phyloP scores from a whole-genome alignment of 2,329 filamentous ascomycete species.

The Magnaporthiopsis rhizophila region DNA sequence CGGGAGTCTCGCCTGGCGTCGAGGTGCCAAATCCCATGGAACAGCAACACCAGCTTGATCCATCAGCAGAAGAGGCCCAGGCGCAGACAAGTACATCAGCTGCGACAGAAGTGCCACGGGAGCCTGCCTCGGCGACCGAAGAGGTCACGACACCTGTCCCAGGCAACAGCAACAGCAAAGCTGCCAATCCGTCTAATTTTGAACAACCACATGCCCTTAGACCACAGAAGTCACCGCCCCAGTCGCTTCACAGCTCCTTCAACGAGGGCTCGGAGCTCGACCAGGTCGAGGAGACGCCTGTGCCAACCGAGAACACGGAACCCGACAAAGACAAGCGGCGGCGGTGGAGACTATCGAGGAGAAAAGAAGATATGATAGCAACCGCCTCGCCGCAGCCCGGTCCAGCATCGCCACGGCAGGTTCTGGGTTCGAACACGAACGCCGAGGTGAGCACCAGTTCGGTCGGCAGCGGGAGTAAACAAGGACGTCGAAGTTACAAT shows the following conservation, averaged over 20 bases:
- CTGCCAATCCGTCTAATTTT: not conserved
- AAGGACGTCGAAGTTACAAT: slow-evolving; percentile 39
- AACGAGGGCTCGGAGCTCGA: slow-evolving; percentile 81
- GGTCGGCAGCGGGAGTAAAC: slow-evolving; percentile 52
- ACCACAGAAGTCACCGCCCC: slow-evolving; percentile 64
- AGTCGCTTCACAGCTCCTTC: slow-evolving; percentile 67
- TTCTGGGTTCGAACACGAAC: slow-evolving; percentile 52
- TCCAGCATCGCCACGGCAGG: slow-evolving; percentile 29
- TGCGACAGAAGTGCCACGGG: not conserved
- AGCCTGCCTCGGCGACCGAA: not conserved
- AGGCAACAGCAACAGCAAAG: not conserved
- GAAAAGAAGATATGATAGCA: slow-evolving; percentile 46
- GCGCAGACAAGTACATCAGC: not conserved
- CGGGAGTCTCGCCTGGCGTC: slow-evolving; percentile 35
- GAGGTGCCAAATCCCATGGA: slow-evolving; percentile 42
- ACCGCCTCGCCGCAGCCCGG: not conserved
- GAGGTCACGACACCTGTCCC: not conserved
- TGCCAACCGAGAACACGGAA: slow-evolving; percentile 17
- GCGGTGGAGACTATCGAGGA: slow-evolving; percentile 65
- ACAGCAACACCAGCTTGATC: not conserved
- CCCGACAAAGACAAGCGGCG: slow-evolving; percentile 62
- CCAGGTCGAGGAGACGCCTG: slow-evolving; percentile 52
- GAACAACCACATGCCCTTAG: slow-evolving; percentile 32
- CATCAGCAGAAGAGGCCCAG: slow-evolving; percentile 1
- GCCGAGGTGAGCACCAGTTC: slow-evolving; percentile 62